A percentile compares a stretch with the other conserved stretches of the same genome.
Conservation (phyloP, 2,329 filamentous ascomycete species). For the Fusarium drepaniforme region DNA sequence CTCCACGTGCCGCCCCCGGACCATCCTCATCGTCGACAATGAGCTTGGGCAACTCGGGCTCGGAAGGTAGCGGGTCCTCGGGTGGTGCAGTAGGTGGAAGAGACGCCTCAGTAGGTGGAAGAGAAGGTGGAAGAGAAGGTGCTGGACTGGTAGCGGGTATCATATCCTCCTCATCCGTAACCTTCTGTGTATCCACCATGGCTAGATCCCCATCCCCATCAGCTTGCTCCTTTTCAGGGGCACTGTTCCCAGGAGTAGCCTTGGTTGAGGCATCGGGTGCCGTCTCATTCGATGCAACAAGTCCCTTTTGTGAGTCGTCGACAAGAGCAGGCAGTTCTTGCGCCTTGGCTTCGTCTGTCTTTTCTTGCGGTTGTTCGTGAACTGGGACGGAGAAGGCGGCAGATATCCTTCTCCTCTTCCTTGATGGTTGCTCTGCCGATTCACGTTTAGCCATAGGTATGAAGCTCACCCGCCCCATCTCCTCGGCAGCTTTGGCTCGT, state of each 20-base stretch:
- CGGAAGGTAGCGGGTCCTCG: conserved; percentile 40
- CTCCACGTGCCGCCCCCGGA: conserved; percentile 14
- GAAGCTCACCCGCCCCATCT: conserved; percentile 57
- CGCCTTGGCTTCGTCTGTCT: conserved; percentile 8
- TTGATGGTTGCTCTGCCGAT: conserved; percentile 37
- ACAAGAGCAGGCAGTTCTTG: conserved; percentile 35
- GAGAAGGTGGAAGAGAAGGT: conserved; percentile 45
- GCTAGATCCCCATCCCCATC: conserved; percentile 23
- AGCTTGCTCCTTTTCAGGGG: conserved; percentile 10
- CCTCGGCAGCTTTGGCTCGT: conserved; percentile 54
- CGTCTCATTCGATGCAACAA: conserved; percentile 41
- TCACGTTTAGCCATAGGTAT: conserved; percentile 37
- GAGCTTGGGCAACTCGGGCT: conserved; percentile 52
- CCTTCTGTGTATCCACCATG: conserved; percentile 28
- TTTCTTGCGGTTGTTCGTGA: background rate
- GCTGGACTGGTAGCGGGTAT: conserved; percentile 56
- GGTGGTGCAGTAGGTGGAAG: conserved; percentile 41
- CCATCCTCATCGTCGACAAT: conserved; percentile 36
- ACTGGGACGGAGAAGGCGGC: background rate
- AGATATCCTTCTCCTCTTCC: conserved; percentile 45
- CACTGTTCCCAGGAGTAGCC: conserved; percentile 47
- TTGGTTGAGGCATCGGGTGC: conserved; percentile 47
- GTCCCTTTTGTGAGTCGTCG: conserved; percentile 42
- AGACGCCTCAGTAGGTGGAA: conserved; percentile 44
- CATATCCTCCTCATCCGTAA: conserved; percentile 48